Conservation (phyloP, 2,329 filamentous ascomycete species). For the Trichoderma lentiforme region DNA sequence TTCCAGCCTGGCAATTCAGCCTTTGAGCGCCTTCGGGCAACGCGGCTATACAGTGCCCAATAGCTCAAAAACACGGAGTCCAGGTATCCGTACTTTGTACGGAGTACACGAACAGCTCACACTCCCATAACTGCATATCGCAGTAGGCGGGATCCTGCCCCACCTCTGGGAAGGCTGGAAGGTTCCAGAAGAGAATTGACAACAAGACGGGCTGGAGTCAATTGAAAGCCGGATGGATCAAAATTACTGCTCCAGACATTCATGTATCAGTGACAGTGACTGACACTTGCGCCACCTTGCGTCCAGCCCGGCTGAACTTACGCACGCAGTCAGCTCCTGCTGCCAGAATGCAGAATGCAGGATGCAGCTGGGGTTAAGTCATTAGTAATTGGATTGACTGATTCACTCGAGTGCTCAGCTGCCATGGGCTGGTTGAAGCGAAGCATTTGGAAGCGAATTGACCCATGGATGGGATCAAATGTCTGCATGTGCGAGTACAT, state of each 20-base stretch:
- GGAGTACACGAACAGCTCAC: background rate
- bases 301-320: background rate
- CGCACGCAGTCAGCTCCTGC: background rate
- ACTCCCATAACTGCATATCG: background rate
- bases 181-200: constrained; percentile 39
- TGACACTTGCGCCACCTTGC: background rate
- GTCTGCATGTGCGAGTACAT: background rate
- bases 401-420: background rate
- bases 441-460: background rate
- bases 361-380: background rate
- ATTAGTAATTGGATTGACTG: background rate
- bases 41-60: background rate
- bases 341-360: background rate
- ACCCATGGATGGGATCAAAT: background rate
- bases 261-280: background rate
- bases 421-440: background rate
- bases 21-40: background rate
- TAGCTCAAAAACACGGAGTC: background rate
- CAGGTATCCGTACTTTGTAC: background rate
- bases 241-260: background rate
- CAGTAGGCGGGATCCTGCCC: background rate
- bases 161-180: constrained; percentile 13
- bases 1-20: background rate
- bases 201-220: background rate
- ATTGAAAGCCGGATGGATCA: background rate